These are phyloP conservation scores for Schwanniomyces vanrijiae DNA, from an alignment of 805 yeast species.

Conservation along the genomic window DNA sequence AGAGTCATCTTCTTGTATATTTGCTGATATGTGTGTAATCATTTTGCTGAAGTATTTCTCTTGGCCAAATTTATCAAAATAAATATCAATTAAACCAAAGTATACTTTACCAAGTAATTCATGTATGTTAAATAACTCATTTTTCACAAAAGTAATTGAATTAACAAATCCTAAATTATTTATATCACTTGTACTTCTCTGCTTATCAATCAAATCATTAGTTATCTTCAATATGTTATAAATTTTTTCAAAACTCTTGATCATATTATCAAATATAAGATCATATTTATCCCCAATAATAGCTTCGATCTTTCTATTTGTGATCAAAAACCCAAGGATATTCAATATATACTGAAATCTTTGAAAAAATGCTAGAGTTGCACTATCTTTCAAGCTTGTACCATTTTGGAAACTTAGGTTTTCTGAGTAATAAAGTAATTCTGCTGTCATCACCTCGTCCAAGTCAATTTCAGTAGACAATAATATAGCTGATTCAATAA, in stretches of 20 bases:
- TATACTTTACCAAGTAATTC: constrained; percentile 69
- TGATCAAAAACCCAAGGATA: constrained; percentile 42
- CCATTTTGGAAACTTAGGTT: constrained; percentile 44
- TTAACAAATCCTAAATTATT: constrained; percentile 39
- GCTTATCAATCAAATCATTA: constrained; percentile 47
- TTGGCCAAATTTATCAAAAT: constrained; percentile 27
- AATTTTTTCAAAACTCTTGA: constrained; percentile 57
- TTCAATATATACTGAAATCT: constrained; percentile 76
- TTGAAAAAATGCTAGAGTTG: constrained; percentile 64
- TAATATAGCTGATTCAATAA: constrained; percentile 59
- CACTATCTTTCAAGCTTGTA: constrained; percentile 53
- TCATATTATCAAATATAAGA: constrained; percentile 38
- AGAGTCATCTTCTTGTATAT: constrained; percentile 59
- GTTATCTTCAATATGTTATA: constrained; percentile 57
- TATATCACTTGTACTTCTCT: constrained; percentile 52
- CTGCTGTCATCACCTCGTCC: constrained; percentile 77
- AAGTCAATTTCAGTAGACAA: constrained; percentile 51
- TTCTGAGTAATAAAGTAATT: constrained; percentile 55
- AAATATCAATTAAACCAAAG: constrained; percentile 47
- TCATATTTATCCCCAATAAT: constrained; percentile 18
- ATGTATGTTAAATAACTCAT: constrained; percentile 63
- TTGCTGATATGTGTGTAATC: constrained; percentile 42
- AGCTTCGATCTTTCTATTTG: constrained; percentile 19
- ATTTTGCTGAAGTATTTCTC: constrained; percentile 37
- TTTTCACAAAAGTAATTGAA: constrained; percentile 56